phyloP scores from a whole-genome alignment of 208 protist species.

The Sergeia podlipaevii region DNA sequence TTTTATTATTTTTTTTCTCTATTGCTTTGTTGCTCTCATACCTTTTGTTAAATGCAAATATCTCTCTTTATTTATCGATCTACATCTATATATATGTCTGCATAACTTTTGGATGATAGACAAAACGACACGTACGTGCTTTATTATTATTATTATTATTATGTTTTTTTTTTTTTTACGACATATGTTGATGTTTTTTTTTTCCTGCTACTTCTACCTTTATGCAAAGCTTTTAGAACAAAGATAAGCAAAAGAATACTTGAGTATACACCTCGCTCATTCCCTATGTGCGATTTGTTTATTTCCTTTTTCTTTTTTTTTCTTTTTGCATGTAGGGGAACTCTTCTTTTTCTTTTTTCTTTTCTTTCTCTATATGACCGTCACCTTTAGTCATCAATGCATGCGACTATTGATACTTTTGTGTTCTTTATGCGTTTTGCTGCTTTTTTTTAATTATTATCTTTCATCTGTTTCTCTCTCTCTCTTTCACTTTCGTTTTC shows the following conservation, averaged over 20 bases:
- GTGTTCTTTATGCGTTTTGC: slow-evolving; percentile 1
- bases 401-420: no score
- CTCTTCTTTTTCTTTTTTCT: no score
- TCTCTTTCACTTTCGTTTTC: background rate
- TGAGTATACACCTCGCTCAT: slow-evolving; percentile 2
- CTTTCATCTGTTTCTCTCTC: background rate
- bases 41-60: background rate
- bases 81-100: background rate
- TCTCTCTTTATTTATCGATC: no score
- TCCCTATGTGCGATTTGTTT: slow-evolving; percentile 11
- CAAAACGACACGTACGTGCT: no score
- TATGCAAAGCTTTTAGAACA: background rate
- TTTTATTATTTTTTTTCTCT: slow-evolving; percentile 10
- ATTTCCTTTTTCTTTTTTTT: slow-evolving; percentile 4
- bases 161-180: slow-evolving; percentile 2
- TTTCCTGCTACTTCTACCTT: background rate
- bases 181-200: slow-evolving; percentile 9
- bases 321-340: no score
- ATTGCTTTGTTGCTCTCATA: no score
- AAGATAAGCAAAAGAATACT: background rate
- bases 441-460: background rate
- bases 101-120: no score
- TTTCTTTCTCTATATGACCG: no score
- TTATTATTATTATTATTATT: slow-evolving; percentile 4
- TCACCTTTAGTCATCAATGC: no score